Conservation (phyloP, 257 asterid genomes). For the Anisodus tanguticus region DNA sequence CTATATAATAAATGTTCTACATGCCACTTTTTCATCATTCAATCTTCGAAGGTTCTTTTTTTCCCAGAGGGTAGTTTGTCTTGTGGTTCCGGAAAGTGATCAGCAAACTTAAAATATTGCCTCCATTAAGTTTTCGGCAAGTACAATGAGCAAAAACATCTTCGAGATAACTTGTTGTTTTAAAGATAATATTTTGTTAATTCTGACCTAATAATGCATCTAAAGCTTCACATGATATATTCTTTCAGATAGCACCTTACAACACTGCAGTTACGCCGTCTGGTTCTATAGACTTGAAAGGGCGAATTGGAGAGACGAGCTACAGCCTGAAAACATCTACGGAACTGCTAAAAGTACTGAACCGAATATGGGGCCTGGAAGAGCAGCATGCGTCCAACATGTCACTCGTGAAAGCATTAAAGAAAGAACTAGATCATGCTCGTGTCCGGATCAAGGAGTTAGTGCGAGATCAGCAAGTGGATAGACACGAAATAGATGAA, state of each 20-base stretch:
- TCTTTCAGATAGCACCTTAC: conserved; percentile 76
- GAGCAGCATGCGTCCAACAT: conserved; percentile 86
- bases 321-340: conserved; percentile 82
- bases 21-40: too few relatives aligned
- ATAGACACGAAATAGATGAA: conserved; percentile 70
- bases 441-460: conserved; percentile 70
- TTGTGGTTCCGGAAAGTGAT: too few relatives aligned
- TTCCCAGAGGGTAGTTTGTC: too few relatives aligned
- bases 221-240: conserved; percentile 9
- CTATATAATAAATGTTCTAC: neutral
- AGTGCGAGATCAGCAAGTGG: conserved; percentile 67
- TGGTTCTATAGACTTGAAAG: conserved; percentile 74
- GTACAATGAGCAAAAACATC: neutral
- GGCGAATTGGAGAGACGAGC: conserved; percentile 60
- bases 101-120: too few relatives aligned
- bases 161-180: neutral
- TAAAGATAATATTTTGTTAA: neutral
- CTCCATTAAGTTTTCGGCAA: too few relatives aligned
- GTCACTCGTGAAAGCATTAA: conserved; percentile 68
- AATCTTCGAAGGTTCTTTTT: too few relatives aligned
- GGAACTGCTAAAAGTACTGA: conserved; percentile 79
- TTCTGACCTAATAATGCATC: neutral
- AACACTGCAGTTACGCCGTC: conserved; percentile 78
- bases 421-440: conserved; percentile 71
- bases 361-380: conserved; percentile 93